Evolutionary conservation across 1,139 yeast genomes (phyloP), one percentile per base, ranked within the genome.

Genomic region (Trichomonascaceae sp.): DNA sequence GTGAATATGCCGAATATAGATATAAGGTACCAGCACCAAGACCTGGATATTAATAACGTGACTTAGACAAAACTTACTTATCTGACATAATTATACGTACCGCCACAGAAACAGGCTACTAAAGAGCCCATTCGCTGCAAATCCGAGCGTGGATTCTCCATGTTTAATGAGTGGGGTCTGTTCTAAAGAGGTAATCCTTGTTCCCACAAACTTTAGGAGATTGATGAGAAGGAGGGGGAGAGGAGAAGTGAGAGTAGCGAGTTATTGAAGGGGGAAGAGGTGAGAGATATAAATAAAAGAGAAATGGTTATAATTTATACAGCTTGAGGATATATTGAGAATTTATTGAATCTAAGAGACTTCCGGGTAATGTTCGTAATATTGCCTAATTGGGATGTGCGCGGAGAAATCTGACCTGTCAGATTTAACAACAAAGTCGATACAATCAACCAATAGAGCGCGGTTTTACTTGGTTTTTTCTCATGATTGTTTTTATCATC

Each of bases 1-100:
- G 87, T 48, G 85, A 82, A 63, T 81, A 83, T 6, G 85, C 83
- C 30, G 83, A 79, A 65, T 81, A 83, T 53, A 83, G 70, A 63
- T 83, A 83, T 66, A 82, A 72, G 5, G 87, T 82, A 4, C 87
- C 87, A 64, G 85, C 68, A 44, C 79, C 80, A 52, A 82, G 57
- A 15, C 65, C 65, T 55, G 18, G 36, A n/a, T 20, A 10, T 18
- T 44, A n/a, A 15, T 22, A 22, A 3, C 24, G 6, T 22, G 24
- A n/a, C 6, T 22, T 22, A 22, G 6, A 22, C 24, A 22, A 22
- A 22, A 22, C 6, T 22, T 22, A 6, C 6, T 22, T 3, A 4
- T 22, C 3, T 22, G 22, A 17, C 7, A 12, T 41, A 7, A 2
- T 22, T 6, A 13, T 30, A 51, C 64, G 20, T 58, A 52, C 71